Conservation (phyloP, 164 flowering plant species). For the Macadamia integrifolia region DNA sequence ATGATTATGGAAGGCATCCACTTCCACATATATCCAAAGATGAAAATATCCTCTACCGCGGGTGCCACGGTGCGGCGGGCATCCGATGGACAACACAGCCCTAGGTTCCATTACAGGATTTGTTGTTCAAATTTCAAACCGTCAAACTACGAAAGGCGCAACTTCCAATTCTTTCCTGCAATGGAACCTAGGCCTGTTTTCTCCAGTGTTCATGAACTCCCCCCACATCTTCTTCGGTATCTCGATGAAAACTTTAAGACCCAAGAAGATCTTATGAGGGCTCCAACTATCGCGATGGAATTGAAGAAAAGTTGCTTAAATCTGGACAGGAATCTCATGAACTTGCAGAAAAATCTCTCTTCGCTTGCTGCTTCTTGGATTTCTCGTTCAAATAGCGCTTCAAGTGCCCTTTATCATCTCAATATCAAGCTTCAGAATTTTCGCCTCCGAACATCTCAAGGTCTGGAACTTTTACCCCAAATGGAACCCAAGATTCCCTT, state of each 20-base stretch:
- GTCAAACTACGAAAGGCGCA: no score
- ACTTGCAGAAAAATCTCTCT: constrained; percentile 18
- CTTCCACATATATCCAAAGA: no score
- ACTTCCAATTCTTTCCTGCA: background rate
- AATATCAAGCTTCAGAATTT: constrained; percentile 4
- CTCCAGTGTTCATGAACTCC: constrained; percentile 4
- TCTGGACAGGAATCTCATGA: constrained; percentile 15
- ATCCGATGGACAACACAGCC: no score
- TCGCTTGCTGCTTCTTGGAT: constrained; percentile 11
- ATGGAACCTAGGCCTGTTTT: constrained; percentile 11
- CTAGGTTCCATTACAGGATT: no score
- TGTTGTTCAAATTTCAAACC: no score
- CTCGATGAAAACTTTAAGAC: constrained; percentile 16
- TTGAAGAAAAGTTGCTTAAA: constrained; percentile 18
- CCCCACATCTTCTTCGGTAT: constrained; percentile 2
- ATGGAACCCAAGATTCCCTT: background rate
- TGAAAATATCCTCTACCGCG: no score
- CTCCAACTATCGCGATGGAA: constrained; percentile 4
- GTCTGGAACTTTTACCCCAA: background rate
- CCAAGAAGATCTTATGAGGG: constrained; percentile 17
- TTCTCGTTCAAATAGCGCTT: constrained; percentile 15
- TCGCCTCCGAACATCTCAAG: constrained; percentile 4
- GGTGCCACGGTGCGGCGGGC: no score
- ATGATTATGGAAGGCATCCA: no score
- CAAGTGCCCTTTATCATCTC: constrained; percentile 1